Evolutionary conservation across 75 land plant genomes (phyloP), one percentile per base, ranked within the genome.

Genomic region (Sequoiadendron giganteum): DNA sequence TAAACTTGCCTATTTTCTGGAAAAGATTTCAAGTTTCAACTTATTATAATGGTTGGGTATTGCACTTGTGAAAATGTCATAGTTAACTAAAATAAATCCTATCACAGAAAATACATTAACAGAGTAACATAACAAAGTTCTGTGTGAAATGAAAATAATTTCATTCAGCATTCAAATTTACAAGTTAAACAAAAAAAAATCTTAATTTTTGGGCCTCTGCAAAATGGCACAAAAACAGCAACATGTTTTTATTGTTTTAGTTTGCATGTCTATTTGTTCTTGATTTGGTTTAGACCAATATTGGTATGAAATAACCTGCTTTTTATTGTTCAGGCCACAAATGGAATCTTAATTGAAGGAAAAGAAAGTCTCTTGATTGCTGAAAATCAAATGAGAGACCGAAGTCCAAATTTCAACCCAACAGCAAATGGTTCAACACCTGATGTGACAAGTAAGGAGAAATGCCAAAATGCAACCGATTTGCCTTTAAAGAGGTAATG

Each of bases 401-500:
- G 11, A 82, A 82, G 48, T 82, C 49, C 84, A 45, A 25, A 42
- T 45, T 32, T 47, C 32, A 42, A 82, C 16, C 34, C 28, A 42
- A 47, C 49, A 28, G 25, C 52, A 82, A 18, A 45, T 47, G 49
- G 30, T 82, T 82, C 84, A 82, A 82, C 54, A 10, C 54, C 48
- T 82, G 10, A 47, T 47, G 3, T 47, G 32, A 25, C 52, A 28
- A 47, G 43, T n/a, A 82, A 45, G 14, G 84, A 45, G 52, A 82
- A 82, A 82, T 45, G 54, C 84, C 84, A 45, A 47, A 21, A 82
- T 10, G 84, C 52, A 45, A 82, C 84, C 48, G 10, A n/a, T 82
- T n/a, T 47, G 28, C 52, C 84, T 82, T 82, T 54, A 82, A 82
- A 82, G 49, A 82, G 84, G 84, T 82, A 45, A 82, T 47, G n/a